Evolutionary conservation across 1,284 basidiomycete genomes (phyloP), one percentile per base, ranked within the genome.

Genomic region (Austroboletus novae-zelandiae): DNA sequence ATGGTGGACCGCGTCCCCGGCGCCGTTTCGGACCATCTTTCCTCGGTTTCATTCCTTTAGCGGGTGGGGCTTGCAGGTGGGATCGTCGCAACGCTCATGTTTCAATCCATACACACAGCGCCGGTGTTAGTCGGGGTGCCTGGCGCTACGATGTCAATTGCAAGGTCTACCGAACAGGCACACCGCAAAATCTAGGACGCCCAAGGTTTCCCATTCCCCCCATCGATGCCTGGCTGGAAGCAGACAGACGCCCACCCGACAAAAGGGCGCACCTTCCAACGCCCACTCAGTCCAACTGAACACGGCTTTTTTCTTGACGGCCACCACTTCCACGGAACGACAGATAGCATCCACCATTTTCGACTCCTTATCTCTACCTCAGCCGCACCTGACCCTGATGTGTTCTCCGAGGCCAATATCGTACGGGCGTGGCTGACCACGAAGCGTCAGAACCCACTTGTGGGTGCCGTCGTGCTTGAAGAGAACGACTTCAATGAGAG

Each of bases 371-470:
- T 59, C 15, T 30, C 39, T 3, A 44, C 57, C 15, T 9, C 27
- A 27, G 27, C 5, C 6, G 17, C 27, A 5, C 5, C 39, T 17
- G 41, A 17, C 15, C 40, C 31, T 13, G n/a, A 43, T 7, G 4
- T 61, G 1, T 57, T 61, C 34, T 57, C 61, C 0, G 40, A 47
- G 6, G 27, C 17, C 9, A 63, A 61, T 18, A 43, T 61, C 18
- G 23, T 25, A 13, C 51, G 35, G 27, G 48, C 59, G 1, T 61
- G 59, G 61, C 1, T 61, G 9, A 61, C 61, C 27, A 50, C 54
- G 0, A 61, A 61, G 39, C 34, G 54, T 23, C 61, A 61, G 25
- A 54, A 49, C 40, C 59, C 59, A 1, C 61, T 61, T 17, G 41
- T 37, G 4, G 60, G 57, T 10, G 61, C 61, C 8, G 46, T 20